Evolutionary conservation across 1,284 basidiomycete genomes (phyloP), one percentile per base, ranked within the genome.

Genomic region (Acaromyces ingoldii): DNA sequence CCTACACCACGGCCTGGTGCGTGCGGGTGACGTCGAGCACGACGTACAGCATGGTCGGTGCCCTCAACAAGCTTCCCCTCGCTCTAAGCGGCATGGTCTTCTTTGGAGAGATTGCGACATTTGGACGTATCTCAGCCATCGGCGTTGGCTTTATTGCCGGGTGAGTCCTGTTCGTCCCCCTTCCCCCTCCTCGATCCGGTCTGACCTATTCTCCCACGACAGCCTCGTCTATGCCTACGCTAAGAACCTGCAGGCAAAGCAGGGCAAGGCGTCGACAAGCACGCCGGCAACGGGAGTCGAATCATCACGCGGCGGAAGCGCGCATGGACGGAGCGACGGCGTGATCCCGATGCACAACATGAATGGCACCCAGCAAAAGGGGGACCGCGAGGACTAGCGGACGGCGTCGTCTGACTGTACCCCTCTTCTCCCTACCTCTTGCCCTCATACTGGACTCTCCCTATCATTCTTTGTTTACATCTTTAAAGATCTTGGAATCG

Each of bases 11-110:
- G 11, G 95, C 95, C 9, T 98, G 95, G 95, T 98, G 95, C 76
- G 86, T 99, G 38, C 85, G 95, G 41, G 86, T 86, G 24, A 97
- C 93, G 25, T 91, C 89, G 60, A 96, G 91, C 63, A 98, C 95
- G 38, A 99, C 95, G 6, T 99, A 97, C 74, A 91, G 89, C 65
- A 98, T 99, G 95, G 92, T 97, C 47, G 95, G 95, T 6, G 95
- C 95, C 0, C 78, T 99, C 65, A 99, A 99, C 81, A 99, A 99
- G 79, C 82, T 98, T 13, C 95, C 95, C 17, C 89, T 99, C 31
- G 95, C 95, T 1, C 48, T 74, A 22, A 71, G 67, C 40, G 65
- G 65, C 9, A 65, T 72, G 63, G 59, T 76, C 55, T 78, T 78
- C 65, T 78, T 78, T 75, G 89, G 89, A 36, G 92, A 99, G 77